phyloP scores from a whole-genome alignment of 352 stramenopile species.

The Phytophthora vignae region DNA sequence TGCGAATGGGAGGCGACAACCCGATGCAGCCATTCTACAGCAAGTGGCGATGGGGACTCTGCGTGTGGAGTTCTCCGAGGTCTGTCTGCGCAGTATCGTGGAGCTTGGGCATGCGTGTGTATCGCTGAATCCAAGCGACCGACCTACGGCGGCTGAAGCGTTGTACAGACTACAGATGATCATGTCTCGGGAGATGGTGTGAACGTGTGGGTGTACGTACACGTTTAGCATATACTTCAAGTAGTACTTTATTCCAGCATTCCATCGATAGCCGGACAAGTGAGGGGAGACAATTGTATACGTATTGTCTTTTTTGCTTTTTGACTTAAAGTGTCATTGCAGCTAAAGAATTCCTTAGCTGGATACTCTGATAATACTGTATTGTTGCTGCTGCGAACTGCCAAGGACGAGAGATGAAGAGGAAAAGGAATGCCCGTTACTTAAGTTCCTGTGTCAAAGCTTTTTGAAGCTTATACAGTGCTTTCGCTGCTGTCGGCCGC shows the following conservation, averaged over 20 bases:
- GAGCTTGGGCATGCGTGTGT: conserved; percentile 41
- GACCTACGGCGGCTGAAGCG: conserved; percentile 42
- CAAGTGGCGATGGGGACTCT: conserved; percentile 46
- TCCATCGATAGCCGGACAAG: no score
- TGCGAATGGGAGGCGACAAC: conserved; percentile 14
- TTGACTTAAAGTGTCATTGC: no score
- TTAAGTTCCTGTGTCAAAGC: background rate
- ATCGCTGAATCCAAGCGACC: conserved; percentile 31
- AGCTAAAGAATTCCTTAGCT: no score
- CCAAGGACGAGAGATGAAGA: no score
- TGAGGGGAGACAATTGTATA: no score
- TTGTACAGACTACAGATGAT: conserved; percentile 46
- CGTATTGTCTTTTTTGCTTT: no score
- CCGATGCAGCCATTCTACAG: conserved; percentile 45
- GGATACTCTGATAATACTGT: no score
- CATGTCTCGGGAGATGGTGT: conserved; percentile 12
- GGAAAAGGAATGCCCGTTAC: no score
- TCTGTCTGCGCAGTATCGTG: conserved; percentile 17
- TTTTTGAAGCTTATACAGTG: conserved; percentile 44
- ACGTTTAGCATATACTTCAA: no score
- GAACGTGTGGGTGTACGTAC: background rate
- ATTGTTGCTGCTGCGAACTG: no score
- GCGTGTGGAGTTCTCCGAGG: conserved; percentile 37
- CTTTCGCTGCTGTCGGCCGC: conserved; percentile 34
- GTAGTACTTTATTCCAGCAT: no score